Conservation (phyloP, 202 grass and related monocot species). For the Zizania palustris region DNA sequence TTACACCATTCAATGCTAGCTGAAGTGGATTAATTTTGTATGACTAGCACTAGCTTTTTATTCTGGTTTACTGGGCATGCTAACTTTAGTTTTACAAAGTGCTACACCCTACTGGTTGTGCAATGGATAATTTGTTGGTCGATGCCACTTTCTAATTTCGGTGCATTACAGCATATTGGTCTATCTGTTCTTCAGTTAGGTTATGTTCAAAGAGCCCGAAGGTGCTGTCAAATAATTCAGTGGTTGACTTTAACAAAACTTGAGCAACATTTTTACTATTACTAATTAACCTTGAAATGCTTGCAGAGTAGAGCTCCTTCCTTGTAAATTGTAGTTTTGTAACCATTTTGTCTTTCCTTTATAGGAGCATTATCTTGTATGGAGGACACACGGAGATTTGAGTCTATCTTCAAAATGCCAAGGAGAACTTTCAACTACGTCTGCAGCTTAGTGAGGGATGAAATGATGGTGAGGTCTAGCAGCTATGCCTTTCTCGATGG, state of each 20-base stretch:
- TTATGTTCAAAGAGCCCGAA: constrained; percentile 1
- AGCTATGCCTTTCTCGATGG: constrained; percentile 79
- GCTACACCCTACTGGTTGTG: not conserved
- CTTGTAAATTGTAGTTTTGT: constrained; percentile 16
- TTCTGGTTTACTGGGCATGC: not conserved
- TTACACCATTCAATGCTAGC: not conserved
- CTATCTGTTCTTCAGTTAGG: not conserved
- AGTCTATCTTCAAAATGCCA: constrained; percentile 79
- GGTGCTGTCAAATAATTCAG: not conserved
- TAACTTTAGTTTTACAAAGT: constrained; percentile 7
- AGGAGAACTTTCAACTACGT: constrained; percentile 90
- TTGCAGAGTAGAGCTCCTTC: not conserved
- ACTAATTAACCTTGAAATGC: not conserved
- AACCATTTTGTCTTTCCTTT: constrained; percentile 23
- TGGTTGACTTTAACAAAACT: constrained; percentile 14
- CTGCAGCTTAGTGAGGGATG: constrained; percentile 72
- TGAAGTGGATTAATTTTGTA: constrained; percentile 8
- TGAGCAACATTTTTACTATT: not conserved
- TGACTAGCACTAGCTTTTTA: not conserved
- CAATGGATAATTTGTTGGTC: constrained; percentile 5
- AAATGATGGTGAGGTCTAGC: constrained; percentile 74
- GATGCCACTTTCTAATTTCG: not conserved
- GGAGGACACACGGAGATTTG: constrained; percentile 58
- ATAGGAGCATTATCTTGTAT: constrained; percentile 46
- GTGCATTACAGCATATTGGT: not conserved